phyloP scores from a whole-genome alignment of 208 protist genomes.

The Trypanosoma congolense region DNA sequence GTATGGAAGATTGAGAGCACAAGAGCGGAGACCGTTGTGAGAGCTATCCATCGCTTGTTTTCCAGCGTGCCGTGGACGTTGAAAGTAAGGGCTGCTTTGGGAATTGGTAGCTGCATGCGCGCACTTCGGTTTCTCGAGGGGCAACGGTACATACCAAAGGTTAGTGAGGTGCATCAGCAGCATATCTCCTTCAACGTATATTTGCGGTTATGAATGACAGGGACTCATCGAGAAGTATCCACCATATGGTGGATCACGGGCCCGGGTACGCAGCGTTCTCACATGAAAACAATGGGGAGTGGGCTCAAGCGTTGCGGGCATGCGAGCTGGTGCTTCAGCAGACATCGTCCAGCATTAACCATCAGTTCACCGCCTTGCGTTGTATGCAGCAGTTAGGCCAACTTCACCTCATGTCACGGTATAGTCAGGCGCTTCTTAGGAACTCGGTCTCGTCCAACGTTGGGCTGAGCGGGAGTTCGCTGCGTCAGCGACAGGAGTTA shows the following conservation, averaged over 20 bases:
- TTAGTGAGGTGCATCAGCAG: slow-evolving; percentile 13
- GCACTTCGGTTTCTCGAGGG: slow-evolving; percentile 68
- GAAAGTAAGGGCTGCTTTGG: slow-evolving; percentile 45
- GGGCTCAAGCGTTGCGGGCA: slow-evolving; percentile 61
- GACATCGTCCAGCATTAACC: slow-evolving; percentile 42
- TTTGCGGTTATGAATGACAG: slow-evolving; percentile 76
- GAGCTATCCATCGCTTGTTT: slow-evolving; percentile 39
- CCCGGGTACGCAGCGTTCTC: slow-evolving; percentile 69
- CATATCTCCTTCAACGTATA: slow-evolving; percentile 66
- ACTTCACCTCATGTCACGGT: slow-evolving; percentile 80
- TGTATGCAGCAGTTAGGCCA: slow-evolving; percentile 85
- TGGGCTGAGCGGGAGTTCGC: slow-evolving; percentile 1
- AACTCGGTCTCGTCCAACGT: slow-evolving; percentile 1
- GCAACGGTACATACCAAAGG: slow-evolving; percentile 45
- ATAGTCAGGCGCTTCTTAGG: slow-evolving; percentile 33
- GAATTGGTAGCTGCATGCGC: slow-evolving; percentile 72
- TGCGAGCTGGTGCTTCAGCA: slow-evolving; percentile 82
- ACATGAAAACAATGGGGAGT: slow-evolving; percentile 84
- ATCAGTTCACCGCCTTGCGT: slow-evolving; percentile 72
- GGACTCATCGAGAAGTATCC: slow-evolving; percentile 71
- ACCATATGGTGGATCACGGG: slow-evolving; percentile 35
- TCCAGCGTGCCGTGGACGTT: slow-evolving; percentile 29
- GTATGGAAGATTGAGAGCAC: slow-evolving; percentile 15
- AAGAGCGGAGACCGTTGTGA: slow-evolving; percentile 28
- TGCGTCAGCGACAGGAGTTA: slow-evolving; percentile 5